Conservation (phyloP, 1,284 basidiomycete species). For the Phenoliferia sp. region DNA sequence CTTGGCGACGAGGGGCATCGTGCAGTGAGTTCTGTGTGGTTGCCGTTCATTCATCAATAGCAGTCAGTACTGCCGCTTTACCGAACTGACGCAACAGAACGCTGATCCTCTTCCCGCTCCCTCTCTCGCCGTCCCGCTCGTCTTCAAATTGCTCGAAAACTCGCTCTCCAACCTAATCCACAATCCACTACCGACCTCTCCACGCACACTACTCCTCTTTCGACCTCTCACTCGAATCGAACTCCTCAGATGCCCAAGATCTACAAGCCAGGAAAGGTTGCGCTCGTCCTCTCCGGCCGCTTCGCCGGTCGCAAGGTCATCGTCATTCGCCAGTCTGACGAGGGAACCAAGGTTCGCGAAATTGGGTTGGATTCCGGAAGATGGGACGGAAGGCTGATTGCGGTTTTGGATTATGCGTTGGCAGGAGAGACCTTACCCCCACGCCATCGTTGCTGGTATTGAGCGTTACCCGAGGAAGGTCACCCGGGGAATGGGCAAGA, state of each 20-base stretch:
- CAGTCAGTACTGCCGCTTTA: background rate
- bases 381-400: background rate
- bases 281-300: conserved; percentile 91
- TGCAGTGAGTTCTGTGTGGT: background rate
- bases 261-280: conserved; percentile 93
- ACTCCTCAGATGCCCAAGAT: conserved; percentile 44
- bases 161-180: background rate
- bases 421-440: conserved; percentile 60
- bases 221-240: background rate
- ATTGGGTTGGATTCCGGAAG: background rate
- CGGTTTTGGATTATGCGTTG: background rate
- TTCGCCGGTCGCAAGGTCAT: conserved; percentile 93
- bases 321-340: conserved; percentile 80
- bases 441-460: conserved; percentile 91
- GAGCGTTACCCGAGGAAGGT: conserved; percentile 96
- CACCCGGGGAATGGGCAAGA: conserved; percentile 91
- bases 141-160: background rate
- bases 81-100: background rate
- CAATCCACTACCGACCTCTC: background rate
- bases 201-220: background rate
- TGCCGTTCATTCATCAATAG: background rate
- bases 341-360: conserved; percentile 73
- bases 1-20: too few relatives aligned
- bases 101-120: background rate
- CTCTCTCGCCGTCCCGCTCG: background rate